Evolutionary conservation across 2,329 filamentous ascomycete species (phyloP), one percentile per base, ranked within the genome.

Genomic region (Talaromyces rugulosus): DNA sequence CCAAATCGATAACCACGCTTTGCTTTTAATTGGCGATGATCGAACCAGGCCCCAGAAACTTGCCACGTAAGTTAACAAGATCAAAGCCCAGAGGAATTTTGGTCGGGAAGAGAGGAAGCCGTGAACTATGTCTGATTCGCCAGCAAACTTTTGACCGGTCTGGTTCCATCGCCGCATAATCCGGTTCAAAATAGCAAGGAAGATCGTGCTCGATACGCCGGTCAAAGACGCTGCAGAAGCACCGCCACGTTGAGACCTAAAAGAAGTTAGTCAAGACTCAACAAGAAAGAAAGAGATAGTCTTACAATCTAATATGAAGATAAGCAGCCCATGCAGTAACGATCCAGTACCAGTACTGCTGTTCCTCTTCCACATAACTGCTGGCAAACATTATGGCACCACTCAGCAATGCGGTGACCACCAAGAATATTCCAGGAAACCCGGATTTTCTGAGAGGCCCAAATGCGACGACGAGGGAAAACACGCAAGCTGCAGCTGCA

Each of bases 281-380:
- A n/a, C 28, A 30, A 33, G 58, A 59, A 50, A 61, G 14, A 8
- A 47, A 55, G 28, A 47, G 12, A 3, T 27, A 34, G 18, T 50
- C 42, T 61, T 64, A 71, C 63, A 70, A 72, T 66, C 66, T 75
- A 44, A 80, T 65, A 66, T 81, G 79, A 12, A 87, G 72, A 62
- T 80, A 79, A 61, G 80, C 73, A 52, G 82, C 76, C 76, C 77
- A 81, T 33, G 73, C 77, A 18, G 74, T 74, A 0, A 89, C 85
- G 1, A 86, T 78, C 92, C 94, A 98, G 77, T 99, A 98, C 95
- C 95, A 99, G 73, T 96, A 97, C 67, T 98, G 92, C 56, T 99
- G 95, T 74, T 99, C 95, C 77, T 99, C 95, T 75, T 99, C 95
- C 2, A 99, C 92, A 74, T 95, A 99, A 71, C 93, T 98, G 73